A percentile compares a stretch with the other conserved stretches of the same genome.
Conservation (phyloP, 345 rosid species). For the Diplotaxis tenuifolia region DNA sequence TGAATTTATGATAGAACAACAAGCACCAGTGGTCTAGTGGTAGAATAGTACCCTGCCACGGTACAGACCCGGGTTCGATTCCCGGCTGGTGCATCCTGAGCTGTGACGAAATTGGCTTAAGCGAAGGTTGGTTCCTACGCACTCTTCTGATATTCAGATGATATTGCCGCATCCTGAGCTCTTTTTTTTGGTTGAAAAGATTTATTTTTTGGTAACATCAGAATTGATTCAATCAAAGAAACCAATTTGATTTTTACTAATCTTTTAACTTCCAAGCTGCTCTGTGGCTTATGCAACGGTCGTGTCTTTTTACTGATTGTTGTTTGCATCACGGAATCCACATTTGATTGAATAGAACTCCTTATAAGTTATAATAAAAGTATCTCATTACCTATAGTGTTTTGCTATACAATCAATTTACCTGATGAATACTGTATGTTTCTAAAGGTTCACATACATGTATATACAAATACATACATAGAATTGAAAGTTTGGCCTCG, state of each 20-base stretch:
- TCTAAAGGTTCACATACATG: constrained; percentile 15
- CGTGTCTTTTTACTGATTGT: not conserved
- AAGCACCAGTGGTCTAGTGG: constrained; percentile 53
- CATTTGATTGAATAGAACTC: no score
- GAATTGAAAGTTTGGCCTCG: constrained; percentile 11
- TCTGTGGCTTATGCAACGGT: not conserved
- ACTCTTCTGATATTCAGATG: no score
- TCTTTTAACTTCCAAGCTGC: not conserved
- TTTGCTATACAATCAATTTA: no score
- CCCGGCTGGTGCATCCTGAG: constrained; percentile 62
- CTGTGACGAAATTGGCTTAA: not conserved
- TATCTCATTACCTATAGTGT: no score
- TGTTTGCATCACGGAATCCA: not conserved
- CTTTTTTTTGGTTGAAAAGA: not conserved
- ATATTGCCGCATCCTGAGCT: no score
- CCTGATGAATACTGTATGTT: not conserved
- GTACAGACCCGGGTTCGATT: constrained; percentile 82
- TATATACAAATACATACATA: constrained; percentile 13
- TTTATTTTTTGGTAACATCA: no score
- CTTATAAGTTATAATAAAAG: no score
- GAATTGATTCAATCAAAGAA: no score
- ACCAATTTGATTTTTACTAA: not conserved
- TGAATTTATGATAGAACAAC: no score
- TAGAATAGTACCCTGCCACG: constrained; percentile 67
- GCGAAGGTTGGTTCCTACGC: not conserved